Evolutionary conservation across 306 rosid genomes (phyloP), one percentile per base, ranked within the genome.

Genomic region (Cajanus cajan): DNA sequence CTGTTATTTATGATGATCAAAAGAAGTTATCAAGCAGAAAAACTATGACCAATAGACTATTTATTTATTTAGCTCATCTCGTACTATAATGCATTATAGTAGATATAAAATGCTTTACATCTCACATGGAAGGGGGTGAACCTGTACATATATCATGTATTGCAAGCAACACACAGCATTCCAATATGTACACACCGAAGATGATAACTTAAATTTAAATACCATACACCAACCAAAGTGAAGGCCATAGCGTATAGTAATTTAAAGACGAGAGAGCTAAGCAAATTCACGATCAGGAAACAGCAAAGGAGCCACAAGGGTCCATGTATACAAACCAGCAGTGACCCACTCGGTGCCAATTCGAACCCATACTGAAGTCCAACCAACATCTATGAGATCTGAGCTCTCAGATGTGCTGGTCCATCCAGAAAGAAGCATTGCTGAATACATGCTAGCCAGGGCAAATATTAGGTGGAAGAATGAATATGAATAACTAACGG

Each of bases 361-460:
- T 40, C 98, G 90, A 70, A 93, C 94, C 99, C 99, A 96, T 5
- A 90, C 96, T 0, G 99, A 91, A n/a, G 98, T 90, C 99, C 99
- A 96, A 24, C 99, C 99, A 74, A 96, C 94, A 48, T 96, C 98
- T 5, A 96, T 89, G 13, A 96, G 87, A 65, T 93, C 96, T 0
- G 93, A 86, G 87, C 94, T 91, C 68, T 86, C 98, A 1, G 89
- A 80, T 13, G 93, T 16, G 87, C 77, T 80, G 59, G 98, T 93
- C 99, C 98, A 96, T 61, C 98, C 97, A 44, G 98, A 93, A 70
- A 95, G 97, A 69, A 96, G 98, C 99, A 96, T 96, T 12, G 93
- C 96, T 13, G 99, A 88, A 69, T 96, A 93, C 99, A 96, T 96
- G 88, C 90, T 93, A 65, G 99, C 98, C 71, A 93, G 82, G 18